Evolutionary conservation across 129 eudicot species (phyloP).

Genomic region (Artemisia argyi): DNA sequence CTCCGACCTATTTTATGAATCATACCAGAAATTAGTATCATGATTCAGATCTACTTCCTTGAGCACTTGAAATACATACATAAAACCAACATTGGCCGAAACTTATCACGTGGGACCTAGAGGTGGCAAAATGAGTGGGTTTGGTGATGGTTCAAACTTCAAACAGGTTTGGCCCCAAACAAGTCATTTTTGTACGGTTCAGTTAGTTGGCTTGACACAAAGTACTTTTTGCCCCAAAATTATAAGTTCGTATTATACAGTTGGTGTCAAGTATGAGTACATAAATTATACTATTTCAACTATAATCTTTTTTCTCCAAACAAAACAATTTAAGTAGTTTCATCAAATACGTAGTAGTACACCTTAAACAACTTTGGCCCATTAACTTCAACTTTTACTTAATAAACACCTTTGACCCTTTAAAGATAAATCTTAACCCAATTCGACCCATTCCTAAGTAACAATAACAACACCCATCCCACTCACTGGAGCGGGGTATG

Average conservation of each 20-base stretch:
- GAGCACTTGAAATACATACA: not conserved
- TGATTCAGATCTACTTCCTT: not conserved
- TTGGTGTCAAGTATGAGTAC: too few species aligned
- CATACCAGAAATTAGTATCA: slow-evolving; percentile 1
- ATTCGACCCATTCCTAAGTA: not conserved
- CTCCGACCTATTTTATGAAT: slow-evolving; percentile 65
- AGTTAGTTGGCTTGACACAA: not conserved
- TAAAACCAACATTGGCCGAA: not conserved
- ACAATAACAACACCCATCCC: too few species aligned
- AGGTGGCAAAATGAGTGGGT: slow-evolving; percentile 1
- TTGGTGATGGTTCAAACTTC: too few species aligned
- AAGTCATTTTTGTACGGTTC: not conserved
- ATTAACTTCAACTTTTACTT: not conserved
- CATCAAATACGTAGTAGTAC: not conserved
- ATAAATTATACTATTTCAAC: too few species aligned
- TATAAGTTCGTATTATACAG: too few species aligned
- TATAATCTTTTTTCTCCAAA: not conserved
- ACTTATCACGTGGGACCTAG: not conserved
- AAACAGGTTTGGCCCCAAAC: not conserved
- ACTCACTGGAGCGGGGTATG: too few species aligned
- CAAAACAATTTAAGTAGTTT: not conserved
- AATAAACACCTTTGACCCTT: not conserved
- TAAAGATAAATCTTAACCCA: not conserved
- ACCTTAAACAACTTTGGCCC: not conserved
- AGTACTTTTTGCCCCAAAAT: not conserved